A percentile compares a stretch with the other conserved stretches of the same genome.
Conservation (phyloP, 139 green algal genomes). For the Picochlorum sp. region DNA sequence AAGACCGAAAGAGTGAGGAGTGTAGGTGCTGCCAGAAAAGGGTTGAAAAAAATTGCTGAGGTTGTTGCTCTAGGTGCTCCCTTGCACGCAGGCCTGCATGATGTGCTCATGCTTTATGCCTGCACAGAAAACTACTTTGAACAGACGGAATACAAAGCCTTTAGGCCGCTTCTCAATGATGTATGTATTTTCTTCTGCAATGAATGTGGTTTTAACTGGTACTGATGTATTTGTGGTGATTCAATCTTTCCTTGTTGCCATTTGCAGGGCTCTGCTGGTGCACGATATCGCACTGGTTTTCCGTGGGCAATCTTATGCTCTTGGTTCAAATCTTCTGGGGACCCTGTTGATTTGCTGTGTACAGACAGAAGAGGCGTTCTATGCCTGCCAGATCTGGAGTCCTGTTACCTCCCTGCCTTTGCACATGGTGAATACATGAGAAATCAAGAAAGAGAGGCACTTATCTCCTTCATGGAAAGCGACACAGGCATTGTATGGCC, state of each 20-base stretch:
- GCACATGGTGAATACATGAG: neutral
- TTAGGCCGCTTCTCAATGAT: conserved; percentile 1
- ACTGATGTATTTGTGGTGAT: too few species aligned
- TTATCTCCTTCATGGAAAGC: neutral
- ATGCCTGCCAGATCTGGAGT: neutral
- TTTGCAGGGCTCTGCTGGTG: too few species aligned
- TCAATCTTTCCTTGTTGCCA: too few species aligned
- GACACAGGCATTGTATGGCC: neutral
- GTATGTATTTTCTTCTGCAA: too few species aligned
- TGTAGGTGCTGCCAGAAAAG: neutral
- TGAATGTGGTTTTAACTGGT: too few species aligned
- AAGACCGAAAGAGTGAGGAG: neutral
- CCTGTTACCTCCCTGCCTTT: neutral
- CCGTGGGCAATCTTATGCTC: neutral
- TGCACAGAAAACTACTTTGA: conserved; percentile 2
- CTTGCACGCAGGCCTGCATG: conserved; percentile 8
- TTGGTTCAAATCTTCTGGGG: neutral
- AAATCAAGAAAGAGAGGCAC: neutral
- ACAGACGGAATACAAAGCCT: neutral
- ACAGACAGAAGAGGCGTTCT: neutral
- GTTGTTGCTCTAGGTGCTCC: neutral
- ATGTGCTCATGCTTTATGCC: conserved; percentile 15
- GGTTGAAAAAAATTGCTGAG: neutral
- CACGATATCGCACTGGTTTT: neutral
- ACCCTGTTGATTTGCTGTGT: neutral